Evolutionary conservation across 2,329 filamentous ascomycete genomes (phyloP).

Genomic region (Apiospora phragmitis): DNA sequence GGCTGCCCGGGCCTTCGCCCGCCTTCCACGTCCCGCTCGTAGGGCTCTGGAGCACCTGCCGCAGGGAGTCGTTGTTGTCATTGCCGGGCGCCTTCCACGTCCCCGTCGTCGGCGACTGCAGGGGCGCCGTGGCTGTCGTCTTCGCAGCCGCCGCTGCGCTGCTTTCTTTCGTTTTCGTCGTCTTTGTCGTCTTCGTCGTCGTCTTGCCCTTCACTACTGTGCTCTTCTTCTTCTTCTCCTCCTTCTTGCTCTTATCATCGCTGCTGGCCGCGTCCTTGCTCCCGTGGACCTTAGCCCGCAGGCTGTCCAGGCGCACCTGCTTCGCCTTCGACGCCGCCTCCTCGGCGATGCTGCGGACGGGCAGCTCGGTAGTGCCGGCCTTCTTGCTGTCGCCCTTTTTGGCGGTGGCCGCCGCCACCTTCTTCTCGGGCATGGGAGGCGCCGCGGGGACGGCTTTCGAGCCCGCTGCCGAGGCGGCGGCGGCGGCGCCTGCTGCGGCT

Average conservation of each 20-base stretch:
- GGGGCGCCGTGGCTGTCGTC: constrained; percentile 25
- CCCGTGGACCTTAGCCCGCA: constrained; percentile 57
- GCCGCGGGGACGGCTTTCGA: constrained; percentile 22
- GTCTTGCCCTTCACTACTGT: not conserved
- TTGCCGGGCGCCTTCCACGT: constrained; percentile 38
- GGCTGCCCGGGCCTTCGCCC: constrained; percentile 20
- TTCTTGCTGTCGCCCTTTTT: constrained; percentile 22
- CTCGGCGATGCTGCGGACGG: constrained; percentile 58
- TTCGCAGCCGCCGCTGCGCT: not conserved
- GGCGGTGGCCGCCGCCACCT: constrained; percentile 25
- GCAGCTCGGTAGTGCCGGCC: constrained; percentile 27
- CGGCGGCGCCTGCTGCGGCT: constrained; percentile 21
- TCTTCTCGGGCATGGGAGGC: constrained; percentile 33
- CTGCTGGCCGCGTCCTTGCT: constrained; percentile 34
- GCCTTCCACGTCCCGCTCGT: constrained; percentile 44
- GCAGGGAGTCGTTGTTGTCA: constrained; percentile 21
- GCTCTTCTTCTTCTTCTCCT: constrained; percentile 3
- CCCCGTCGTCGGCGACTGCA: constrained; percentile 47
- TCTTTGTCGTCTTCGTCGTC: constrained; percentile 6
- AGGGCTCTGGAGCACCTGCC: constrained; percentile 43
- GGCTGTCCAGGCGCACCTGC: constrained; percentile 53
- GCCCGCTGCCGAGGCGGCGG: constrained; percentile 16
- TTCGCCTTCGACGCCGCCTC: constrained; percentile 68
- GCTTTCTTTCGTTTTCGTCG: constrained; percentile 16
- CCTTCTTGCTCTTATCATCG: not conserved